These are phyloP conservation scores for Syzygium aqueum DNA, from an alignment of 345 rosid species.

Conservation along the genomic window DNA sequence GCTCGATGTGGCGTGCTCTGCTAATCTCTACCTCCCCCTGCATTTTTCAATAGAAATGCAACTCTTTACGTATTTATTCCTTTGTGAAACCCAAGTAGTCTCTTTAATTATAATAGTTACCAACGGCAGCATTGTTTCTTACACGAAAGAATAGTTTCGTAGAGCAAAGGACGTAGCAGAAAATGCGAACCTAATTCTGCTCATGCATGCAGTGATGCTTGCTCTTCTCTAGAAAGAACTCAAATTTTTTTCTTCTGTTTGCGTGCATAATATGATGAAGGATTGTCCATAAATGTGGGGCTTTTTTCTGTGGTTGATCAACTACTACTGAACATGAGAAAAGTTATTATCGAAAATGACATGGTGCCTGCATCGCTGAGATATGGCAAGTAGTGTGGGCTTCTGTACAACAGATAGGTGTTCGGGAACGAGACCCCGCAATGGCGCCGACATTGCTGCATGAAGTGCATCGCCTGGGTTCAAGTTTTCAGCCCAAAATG, in stretches of 20 bases:
- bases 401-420: no score
- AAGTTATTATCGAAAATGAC: no score
- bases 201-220: background rate
- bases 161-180: background rate
- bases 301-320: no score
- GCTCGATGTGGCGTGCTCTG: background rate
- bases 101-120: background rate
- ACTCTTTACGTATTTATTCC: background rate
- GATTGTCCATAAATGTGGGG: no score
- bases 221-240: background rate
- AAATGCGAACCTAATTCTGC: background rate
- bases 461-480: rapidly evolving
- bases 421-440: rapidly evolving
- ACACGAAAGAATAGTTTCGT: background rate
- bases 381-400: no score
- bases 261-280: no score
- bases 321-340: no score
- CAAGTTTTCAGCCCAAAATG: no score
- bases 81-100: no score
- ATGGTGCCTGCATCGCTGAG: no score
- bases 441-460: no score
- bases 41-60: background rate
- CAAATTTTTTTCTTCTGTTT: background rate
- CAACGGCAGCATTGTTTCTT: background rate
- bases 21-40: background rate